phyloP scores from a whole-genome alignment of 768 basidiomycete species.

The Panaeolus cyanescens region DNA sequence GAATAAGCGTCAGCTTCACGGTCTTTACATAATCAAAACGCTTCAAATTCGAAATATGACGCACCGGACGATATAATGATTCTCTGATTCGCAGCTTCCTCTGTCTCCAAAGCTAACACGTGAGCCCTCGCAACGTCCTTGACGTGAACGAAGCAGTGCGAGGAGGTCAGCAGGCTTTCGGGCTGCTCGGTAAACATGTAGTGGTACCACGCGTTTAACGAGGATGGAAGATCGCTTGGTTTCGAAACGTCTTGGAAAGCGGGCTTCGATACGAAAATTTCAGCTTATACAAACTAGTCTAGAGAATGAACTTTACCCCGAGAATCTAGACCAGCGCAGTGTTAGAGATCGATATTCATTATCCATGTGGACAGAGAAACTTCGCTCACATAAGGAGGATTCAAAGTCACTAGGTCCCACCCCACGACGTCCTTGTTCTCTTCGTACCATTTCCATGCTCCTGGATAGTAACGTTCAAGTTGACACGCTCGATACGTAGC shows the following conservation, averaged over 20 bases:
- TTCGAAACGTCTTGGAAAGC: neutral
- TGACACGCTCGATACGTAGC: no score
- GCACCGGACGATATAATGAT: neutral
- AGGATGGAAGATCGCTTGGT: neutral
- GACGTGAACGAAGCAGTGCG: neutral
- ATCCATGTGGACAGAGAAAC: neutral
- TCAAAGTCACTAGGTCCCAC: conserved; percentile 55
- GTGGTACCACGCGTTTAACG: neutral
- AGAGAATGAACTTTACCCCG: neutral
- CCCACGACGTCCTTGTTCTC: conserved; percentile 41
- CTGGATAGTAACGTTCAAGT: conserved; percentile 19
- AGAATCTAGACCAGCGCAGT: neutral
- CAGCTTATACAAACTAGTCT: neutral
- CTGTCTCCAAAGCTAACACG: neutral
- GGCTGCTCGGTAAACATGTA: neutral
- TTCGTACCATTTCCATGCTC: conserved; percentile 43
- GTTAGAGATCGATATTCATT: neutral
- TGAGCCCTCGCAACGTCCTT: conserved; percentile 4
- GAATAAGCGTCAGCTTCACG: no score
- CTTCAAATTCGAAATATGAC: neutral
- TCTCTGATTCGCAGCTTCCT: neutral
- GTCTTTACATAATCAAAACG: neutral
- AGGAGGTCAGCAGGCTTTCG: neutral
- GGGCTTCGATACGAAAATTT: neutral
- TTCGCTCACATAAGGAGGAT: conserved; percentile 51